Evolutionary conservation across 2,329 filamentous ascomycete species (phyloP).

Genomic region (Pestalotiopsis fici): DNA sequence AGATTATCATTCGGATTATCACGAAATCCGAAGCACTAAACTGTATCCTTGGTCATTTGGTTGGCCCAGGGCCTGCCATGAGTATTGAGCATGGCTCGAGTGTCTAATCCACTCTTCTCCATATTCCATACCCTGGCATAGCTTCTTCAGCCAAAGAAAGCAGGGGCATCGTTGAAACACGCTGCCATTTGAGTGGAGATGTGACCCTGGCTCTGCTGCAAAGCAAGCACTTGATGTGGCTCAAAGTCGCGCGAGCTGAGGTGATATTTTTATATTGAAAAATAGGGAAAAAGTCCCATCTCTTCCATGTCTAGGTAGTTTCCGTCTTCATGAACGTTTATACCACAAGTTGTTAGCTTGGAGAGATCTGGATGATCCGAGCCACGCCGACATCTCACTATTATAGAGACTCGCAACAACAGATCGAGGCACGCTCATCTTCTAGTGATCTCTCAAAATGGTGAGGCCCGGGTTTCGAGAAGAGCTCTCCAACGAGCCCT

Average conservation of each 20-base stretch:
- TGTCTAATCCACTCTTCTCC: background rate
- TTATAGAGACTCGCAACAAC: background rate
- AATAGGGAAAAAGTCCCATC: too few species aligned
- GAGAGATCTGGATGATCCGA: too few species aligned
- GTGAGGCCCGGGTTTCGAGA: background rate
- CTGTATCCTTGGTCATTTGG: background rate
- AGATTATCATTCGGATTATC: background rate
- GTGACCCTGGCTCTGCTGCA: background rate
- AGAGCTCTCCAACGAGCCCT: background rate
- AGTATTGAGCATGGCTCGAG: background rate
- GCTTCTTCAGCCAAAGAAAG: background rate
- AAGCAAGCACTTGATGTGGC: background rate
- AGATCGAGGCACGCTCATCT: background rate
- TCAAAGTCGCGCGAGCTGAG: background rate
- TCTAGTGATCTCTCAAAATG: background rate
- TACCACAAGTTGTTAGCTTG: too few species aligned
- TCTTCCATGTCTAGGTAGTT: too few species aligned
- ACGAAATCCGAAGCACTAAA: background rate
- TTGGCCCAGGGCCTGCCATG: background rate
- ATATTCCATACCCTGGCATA: background rate
- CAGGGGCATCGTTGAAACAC: background rate
- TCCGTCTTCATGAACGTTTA: too few species aligned
- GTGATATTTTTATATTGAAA: background rate
- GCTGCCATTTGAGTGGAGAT: background rate
- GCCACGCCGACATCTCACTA: background rate